These are phyloP conservation scores for Microsporum ferrugineum DNA, from an alignment of 2,329 filamentous ascomycete genomes.

Conservation along the genomic window DNA sequence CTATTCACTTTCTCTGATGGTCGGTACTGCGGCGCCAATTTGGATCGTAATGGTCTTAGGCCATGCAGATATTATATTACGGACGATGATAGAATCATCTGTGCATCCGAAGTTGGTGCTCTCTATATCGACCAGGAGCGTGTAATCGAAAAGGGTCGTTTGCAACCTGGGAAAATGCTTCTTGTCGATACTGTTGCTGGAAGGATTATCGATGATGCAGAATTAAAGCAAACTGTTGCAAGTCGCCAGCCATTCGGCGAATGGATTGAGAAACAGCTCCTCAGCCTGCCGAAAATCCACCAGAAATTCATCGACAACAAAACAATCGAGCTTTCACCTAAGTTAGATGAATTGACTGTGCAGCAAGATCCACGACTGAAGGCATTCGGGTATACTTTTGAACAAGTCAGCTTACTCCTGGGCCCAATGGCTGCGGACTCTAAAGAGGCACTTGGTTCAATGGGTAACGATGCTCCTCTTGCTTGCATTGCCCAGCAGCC, in stretches of 20 bases:
- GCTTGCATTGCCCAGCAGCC: conserved; percentile 85
- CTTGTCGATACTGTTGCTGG: conserved; percentile 84
- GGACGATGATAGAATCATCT: conserved; percentile 93
- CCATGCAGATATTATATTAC: conserved; percentile 96
- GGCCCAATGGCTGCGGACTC: conserved; percentile 95
- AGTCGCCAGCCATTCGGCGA: conserved; percentile 73
- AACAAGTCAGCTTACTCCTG: conserved; percentile 84
- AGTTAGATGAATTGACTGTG: conserved; percentile 57
- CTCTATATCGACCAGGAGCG: conserved; percentile 83
- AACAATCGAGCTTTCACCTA: conserved; percentile 50
- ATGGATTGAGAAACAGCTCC: conserved; percentile 77
- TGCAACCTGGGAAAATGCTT: conserved; percentile 92
- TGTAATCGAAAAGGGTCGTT: conserved; percentile 81
- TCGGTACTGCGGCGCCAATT: conserved; percentile 90
- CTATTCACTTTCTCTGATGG: conserved; percentile 96
- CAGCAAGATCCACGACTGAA: conserved; percentile 76
- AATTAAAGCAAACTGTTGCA: conserved; percentile 82
- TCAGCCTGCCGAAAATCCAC: conserved; percentile 67
- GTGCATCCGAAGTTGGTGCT: conserved; percentile 90
- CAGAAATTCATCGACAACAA: conserved; percentile 42
- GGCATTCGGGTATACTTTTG: conserved; percentile 87
- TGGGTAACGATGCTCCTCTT: conserved; percentile 92
- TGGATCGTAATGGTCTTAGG: conserved; percentile 88
- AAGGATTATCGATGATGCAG: conserved; percentile 85
- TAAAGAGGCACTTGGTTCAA: conserved; percentile 91